Base-by-base conservation (phyloP, 2,329 filamentous ascomycete species). In the Bimuria novae-zelandiae region DNA sequence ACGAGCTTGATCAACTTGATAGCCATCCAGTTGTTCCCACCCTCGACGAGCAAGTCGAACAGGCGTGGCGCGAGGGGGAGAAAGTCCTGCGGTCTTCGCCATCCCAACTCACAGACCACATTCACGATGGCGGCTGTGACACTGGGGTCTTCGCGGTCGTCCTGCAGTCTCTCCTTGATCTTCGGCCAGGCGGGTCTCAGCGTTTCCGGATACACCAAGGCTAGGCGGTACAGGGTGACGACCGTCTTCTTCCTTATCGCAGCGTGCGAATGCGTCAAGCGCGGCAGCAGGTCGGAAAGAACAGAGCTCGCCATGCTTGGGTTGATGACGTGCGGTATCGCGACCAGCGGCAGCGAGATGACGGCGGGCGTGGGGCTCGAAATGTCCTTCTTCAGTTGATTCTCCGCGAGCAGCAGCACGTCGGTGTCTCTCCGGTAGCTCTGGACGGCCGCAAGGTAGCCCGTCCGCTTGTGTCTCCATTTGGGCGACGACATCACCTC, bases 21-120 rank as follows among this genome's bases (percentile, higher is more conserved):
- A 54, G 92, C 92, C 93, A 99, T 97, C 94, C 94, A 99, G 75
- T 99, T 99, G 75, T 99, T 97, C 32, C 89, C 89, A 51, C 92
- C 88, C 55, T 95, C 89, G 11, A 97, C 92, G 22, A 99, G 79
- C 16, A 99, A 81, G 69, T 97, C 92, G 66, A 97, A 99, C 22
- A 99, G 76, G 53, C 94, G 83, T 7, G 94, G 94, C 0, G 94
- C 94, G 25, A 99, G 80, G 12, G 94, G 90, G 25, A 99, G 79
- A 64, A 97, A 97, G 74, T 99, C 94, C 62, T 93, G 88, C 3
- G 94, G 94, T 62, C 94, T 83, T 63, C 94, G 85, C 90, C 93
- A 97, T 5, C 93, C 93, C 33, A 99, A 79, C 75, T 99, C 94
- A 74, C 94, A 97, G 4, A 99, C 86, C 8, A 99, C 93, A 73